These are phyloP conservation scores for Exsudoporus floridanus DNA, from an alignment of 1,284 basidiomycete species.

Conservation along the genomic window DNA sequence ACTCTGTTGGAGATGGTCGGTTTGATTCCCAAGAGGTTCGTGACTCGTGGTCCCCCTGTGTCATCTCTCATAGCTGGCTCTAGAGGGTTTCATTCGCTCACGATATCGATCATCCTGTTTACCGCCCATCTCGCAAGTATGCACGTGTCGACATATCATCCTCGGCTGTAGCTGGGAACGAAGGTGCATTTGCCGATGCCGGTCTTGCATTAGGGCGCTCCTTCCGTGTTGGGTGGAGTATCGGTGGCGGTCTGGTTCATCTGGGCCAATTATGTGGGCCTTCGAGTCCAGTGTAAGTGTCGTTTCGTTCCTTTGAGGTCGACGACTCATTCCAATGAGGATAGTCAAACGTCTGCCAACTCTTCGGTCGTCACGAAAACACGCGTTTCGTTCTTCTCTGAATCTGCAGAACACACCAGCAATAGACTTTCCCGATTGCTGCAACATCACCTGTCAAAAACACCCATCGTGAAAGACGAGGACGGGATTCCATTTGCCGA, in stretches of 20 bases:
- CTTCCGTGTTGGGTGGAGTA: slow-evolving; percentile 91
- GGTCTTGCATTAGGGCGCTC: slow-evolving; percentile 85
- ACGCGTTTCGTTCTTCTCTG: slow-evolving; percentile 44
- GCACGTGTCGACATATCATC: slow-evolving; percentile 63
- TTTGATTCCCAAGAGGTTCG: slow-evolving; percentile 65
- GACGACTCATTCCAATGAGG: slow-evolving; percentile 11
- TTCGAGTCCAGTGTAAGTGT: slow-evolving; percentile 46
- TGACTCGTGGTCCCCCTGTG: slow-evolving; percentile 5
- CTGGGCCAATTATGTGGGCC: slow-evolving; percentile 70
- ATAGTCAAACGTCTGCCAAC: slow-evolving; percentile 54
- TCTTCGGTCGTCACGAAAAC: slow-evolving; percentile 55
- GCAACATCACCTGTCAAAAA: slow-evolving; percentile 76
- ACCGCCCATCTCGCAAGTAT: slow-evolving; percentile 70
- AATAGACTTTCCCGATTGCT: slow-evolving; percentile 66
- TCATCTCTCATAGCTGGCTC: slow-evolving; percentile 8
- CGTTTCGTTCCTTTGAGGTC: slow-evolving; percentile 6
- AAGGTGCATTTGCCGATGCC: slow-evolving; percentile 73
- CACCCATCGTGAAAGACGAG: slow-evolving; percentile 62
- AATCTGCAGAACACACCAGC: slow-evolving; percentile 38
- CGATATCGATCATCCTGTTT: slow-evolving; percentile 60
- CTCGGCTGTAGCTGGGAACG: slow-evolving; percentile 63
- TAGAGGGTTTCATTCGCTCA: slow-evolving; percentile 78
- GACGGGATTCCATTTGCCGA: slow-evolving; percentile 56
- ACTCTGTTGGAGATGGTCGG: slow-evolving; percentile 68
- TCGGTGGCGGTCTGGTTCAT: slow-evolving; percentile 75